Base-by-base conservation (phyloP, 2,329 filamentous ascomycete genomes). In the Stachybotrys echinatus region DNA sequence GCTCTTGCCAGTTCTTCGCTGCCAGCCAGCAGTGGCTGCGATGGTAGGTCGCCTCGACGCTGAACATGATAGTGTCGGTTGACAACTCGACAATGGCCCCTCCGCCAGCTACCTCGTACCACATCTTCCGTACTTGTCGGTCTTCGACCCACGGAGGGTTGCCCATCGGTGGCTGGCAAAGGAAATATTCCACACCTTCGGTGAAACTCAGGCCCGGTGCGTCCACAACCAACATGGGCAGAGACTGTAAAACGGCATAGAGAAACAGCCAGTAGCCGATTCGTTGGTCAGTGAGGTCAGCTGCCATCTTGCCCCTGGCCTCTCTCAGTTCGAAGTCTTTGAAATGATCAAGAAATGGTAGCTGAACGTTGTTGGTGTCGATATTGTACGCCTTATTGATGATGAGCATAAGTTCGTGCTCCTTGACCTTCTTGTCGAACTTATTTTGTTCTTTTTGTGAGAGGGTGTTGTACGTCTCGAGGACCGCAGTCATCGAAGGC, bases 311-410 rank as follows among this genome's bases (percentile, higher is more conserved):
- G 50, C 83, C 80, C 52, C 77, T 78, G 19, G 83, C 82, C 52
- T 89, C 83, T 44, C 84, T 83, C 34, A 77, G 70, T 67, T 92
- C 89, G 55, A 90, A 88, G 1, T 82, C 77, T 54, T 82, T 82
- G 69, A 88, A 92, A 22, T 81, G 78, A 5, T 82, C 74, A 27
- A 92, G 66, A 65, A 92, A 91, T 0, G 85, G 80, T 12, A 79
- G 72, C 45, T 72, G 66, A 37, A 78, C 58, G 20, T 73, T 72
- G 53, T 80, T 81, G 1, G 84, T 83, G 56, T 92, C 88, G 42
- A 83, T 80, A 57, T 96, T 95, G 69, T 92, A 92, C 1, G 88
- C 87, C 53, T 85, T 85, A 62, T 87, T 84, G n/a, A 96, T 71
- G 31, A 96, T 77, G 19, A 87, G 79, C 17, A 83, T 81, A 42